Percentiles rank a stretch among this genome's conserved stretches.
Evolutionary conservation across 2,329 filamentous ascomycete species (phyloP).

Genomic region (Rugonectria rugulosa): DNA sequence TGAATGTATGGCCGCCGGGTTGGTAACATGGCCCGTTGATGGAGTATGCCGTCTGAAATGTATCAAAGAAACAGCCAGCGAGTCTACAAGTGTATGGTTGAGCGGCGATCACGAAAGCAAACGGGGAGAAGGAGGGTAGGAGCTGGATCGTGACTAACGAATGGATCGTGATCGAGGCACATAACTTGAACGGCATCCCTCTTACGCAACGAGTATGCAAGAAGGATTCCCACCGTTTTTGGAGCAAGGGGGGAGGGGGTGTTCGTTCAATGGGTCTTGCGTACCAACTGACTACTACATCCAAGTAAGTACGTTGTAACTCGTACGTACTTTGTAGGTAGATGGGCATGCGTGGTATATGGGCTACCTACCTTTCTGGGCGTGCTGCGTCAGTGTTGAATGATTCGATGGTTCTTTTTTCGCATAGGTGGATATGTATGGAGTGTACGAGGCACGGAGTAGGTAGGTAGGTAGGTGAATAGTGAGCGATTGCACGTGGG

Average conservation of each 20-base stretch:
- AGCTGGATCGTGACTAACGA: neutral
- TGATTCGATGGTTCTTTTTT: neutral
- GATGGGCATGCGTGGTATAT: neutral
- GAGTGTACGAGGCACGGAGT: too few species aligned
- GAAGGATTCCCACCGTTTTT: neutral
- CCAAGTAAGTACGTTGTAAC: too few species aligned
- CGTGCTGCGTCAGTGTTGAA: neutral
- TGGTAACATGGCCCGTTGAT: too few species aligned
- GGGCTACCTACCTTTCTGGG: neutral
- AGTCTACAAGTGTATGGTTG: neutral
- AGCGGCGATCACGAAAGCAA: neutral
- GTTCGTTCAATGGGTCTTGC: too few species aligned
- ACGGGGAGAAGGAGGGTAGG: neutral
- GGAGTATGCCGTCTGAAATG: too few species aligned
- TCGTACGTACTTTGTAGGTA: neutral
- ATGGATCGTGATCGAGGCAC: neutral
- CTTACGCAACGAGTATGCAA: neutral
- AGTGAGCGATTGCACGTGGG: slow-evolving; percentile 1
- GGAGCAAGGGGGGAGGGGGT: neutral
- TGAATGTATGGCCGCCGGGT: too few species aligned
- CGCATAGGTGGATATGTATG: slow-evolving; percentile 1
- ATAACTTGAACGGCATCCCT: neutral
- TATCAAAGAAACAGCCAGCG: neutral
- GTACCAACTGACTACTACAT: too few species aligned
- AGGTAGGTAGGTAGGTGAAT: slow-evolving; percentile 3